phyloP scores from a whole-genome alignment of 2,329 filamentous ascomycete species.

The Orbilia quercus region DNA sequence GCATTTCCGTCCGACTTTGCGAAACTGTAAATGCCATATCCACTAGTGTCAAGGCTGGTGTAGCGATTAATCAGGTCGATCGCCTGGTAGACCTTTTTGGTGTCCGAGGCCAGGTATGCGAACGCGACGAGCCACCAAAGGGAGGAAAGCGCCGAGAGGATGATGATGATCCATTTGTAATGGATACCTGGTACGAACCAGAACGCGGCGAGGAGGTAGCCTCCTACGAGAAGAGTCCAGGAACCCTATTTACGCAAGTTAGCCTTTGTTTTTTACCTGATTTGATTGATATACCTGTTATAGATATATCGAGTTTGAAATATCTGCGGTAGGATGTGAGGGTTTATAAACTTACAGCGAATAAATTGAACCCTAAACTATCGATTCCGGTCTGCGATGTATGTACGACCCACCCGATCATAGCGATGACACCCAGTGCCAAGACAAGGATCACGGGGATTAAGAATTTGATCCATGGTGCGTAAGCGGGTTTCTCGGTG shows the following conservation, averaged over 20 bases:
- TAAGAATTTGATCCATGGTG: conserved; percentile 36
- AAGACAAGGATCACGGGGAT: conserved; percentile 27
- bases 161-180: conserved; percentile 44
- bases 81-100: conserved; percentile 11
- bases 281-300: no score
- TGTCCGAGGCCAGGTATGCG: conserved; percentile 49
- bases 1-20: conserved; percentile 6
- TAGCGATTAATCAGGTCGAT: conserved; percentile 39
- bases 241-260: conserved; percentile 11
- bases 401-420: conserved; percentile 36
- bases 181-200: conserved; percentile 29
- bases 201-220: conserved; percentile 35
- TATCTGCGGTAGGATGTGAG: no score
- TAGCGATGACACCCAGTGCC: conserved; percentile 32
- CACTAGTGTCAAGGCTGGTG: background rate
- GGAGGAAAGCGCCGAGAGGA: conserved; percentile 33
- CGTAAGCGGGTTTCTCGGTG: conserved; percentile 14
- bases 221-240: conserved; percentile 39
- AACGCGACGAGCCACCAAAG: conserved; percentile 52
- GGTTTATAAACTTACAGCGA: conserved; percentile 26
- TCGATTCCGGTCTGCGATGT: background rate
- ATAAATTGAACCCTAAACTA: conserved; percentile 40
- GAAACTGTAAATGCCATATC: conserved; percentile 25
- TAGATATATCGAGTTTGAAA: no score
- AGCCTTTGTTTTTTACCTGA: no score